phyloP scores from a whole-genome alignment of 768 basidiomycete genomes.

The Russula dissimulans region DNA sequence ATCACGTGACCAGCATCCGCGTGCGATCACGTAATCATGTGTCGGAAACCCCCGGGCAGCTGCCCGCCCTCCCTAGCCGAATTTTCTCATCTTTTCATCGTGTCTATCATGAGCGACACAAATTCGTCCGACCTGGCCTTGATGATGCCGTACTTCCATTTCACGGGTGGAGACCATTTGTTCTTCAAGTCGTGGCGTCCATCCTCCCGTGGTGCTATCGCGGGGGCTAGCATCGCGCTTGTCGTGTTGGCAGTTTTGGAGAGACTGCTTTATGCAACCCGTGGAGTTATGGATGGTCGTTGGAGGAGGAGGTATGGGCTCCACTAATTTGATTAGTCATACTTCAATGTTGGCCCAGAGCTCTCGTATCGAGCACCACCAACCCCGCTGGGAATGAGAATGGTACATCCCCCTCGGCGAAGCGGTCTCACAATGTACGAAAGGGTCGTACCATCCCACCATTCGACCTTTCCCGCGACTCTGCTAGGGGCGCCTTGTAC shows the following conservation, averaged over 20 bases:
- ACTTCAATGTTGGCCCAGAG: not conserved
- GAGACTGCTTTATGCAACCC: conserved; percentile 52
- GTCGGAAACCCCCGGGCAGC: no score
- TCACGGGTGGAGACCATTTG: conserved; percentile 52
- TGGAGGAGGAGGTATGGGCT: conserved; percentile 49
- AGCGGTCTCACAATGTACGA: conserved; percentile 8
- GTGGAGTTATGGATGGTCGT: conserved; percentile 41
- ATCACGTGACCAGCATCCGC: no score
- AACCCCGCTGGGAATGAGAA: not conserved
- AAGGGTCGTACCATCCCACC: conserved; percentile 40
- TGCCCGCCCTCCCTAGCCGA: no score
- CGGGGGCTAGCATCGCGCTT: conserved; percentile 67
- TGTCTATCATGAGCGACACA: conserved; percentile 4
- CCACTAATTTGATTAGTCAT: not conserved
- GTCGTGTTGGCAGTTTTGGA: conserved; percentile 61
- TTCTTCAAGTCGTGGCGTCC: conserved; percentile 65
- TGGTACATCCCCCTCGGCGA: not conserved
- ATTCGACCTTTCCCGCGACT: conserved; percentile 58
- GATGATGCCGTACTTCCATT: conserved; percentile 69
- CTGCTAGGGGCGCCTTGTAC: conserved; percentile 59
- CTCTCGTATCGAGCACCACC: not conserved
- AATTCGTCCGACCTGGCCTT: conserved; percentile 22
- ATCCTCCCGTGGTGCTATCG: conserved; percentile 55
- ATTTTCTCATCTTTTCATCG: not conserved
- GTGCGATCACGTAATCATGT: no score